phyloP scores from a whole-genome alignment of 2,329 filamentous ascomycete species.

The Monosporascus sp. region DNA sequence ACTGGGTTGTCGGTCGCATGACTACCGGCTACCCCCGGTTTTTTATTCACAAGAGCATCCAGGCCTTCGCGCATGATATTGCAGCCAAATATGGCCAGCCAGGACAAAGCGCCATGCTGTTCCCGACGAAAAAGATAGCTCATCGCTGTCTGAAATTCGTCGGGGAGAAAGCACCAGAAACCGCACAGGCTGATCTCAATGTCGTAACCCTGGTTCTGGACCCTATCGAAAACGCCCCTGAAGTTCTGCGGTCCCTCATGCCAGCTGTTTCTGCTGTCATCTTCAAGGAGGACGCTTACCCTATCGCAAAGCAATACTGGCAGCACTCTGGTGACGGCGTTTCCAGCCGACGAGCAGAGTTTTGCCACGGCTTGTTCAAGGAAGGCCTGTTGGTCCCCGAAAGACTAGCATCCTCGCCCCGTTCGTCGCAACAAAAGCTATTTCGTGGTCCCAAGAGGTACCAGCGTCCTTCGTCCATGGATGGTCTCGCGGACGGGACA shows the following conservation, averaged over 20 bases:
- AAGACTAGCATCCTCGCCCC: slow-evolving; percentile 17
- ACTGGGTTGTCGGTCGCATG: slow-evolving; percentile 82
- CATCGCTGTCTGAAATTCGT: slow-evolving; percentile 71
- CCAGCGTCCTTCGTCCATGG: slow-evolving; percentile 50
- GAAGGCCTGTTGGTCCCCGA: slow-evolving; percentile 53
- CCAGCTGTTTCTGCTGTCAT: slow-evolving; percentile 66
- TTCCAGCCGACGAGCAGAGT: slow-evolving; percentile 86
- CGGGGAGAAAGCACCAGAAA: slow-evolving; percentile 47
- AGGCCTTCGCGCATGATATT: slow-evolving; percentile 65
- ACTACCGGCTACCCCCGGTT: slow-evolving; percentile 91
- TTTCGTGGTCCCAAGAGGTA: slow-evolving; percentile 76
- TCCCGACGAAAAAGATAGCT: slow-evolving; percentile 69
- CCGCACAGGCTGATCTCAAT: slow-evolving; percentile 42
- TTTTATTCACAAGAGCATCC: slow-evolving; percentile 82
- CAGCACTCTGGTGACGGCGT: slow-evolving; percentile 92
- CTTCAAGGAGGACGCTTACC: slow-evolving; percentile 60
- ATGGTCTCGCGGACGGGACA: slow-evolving; percentile 19
- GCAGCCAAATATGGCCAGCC: slow-evolving; percentile 55
- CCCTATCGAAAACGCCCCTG: slow-evolving; percentile 43
- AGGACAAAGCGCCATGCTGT: slow-evolving; percentile 70
- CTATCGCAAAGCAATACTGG: slow-evolving; percentile 89
- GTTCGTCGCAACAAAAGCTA: slow-evolving; percentile 28
- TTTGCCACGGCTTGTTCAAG: slow-evolving; percentile 70
- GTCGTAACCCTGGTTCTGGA: slow-evolving; percentile 61
- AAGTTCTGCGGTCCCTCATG: slow-evolving; percentile 47